A percentile compares a stretch with the other conserved stretches of the same genome.
Conservation (phyloP, 75 land plant genomes). For the Pseudotsuga menziesii region DNA sequence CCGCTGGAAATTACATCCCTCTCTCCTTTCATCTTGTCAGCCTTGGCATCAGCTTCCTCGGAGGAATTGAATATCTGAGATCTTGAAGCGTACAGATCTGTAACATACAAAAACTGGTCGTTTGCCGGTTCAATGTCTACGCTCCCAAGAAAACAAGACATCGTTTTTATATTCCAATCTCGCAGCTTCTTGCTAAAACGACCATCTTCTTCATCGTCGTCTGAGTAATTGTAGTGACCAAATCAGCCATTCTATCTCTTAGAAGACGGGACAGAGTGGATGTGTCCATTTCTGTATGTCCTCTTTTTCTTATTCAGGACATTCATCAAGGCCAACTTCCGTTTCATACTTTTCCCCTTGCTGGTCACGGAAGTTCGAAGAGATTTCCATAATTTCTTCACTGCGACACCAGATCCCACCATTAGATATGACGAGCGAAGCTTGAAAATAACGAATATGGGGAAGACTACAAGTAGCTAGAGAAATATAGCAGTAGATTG, state of each 20-base stretch:
- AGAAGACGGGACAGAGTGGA: too few species aligned
- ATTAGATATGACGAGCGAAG: neutral
- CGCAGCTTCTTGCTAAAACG: neutral
- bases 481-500: too few species aligned
- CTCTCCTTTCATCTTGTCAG: neutral
- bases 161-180: neutral
- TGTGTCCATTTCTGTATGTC: too few species aligned
- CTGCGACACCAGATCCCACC: neutral
- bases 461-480: too few species aligned
- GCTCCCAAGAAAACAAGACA: neutral
- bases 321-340: neutral
- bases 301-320: too few species aligned
- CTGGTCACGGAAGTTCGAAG: neutral
- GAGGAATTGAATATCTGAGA: neutral
- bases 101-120: neutral
- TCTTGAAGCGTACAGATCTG: neutral
- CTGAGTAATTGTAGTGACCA: slow-evolving; percentile 1
- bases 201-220: neutral
- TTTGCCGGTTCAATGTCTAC: neutral
- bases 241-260: neutral
- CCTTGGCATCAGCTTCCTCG: neutral
- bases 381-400: slow-evolving; percentile 6
- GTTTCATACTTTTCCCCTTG: neutral
- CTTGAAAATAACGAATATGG: too few species aligned
- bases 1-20: neutral